These are phyloP conservation scores for Aspergillus cejpii DNA, from an alignment of 2,329 filamentous ascomycete species.

Conservation along the genomic window DNA sequence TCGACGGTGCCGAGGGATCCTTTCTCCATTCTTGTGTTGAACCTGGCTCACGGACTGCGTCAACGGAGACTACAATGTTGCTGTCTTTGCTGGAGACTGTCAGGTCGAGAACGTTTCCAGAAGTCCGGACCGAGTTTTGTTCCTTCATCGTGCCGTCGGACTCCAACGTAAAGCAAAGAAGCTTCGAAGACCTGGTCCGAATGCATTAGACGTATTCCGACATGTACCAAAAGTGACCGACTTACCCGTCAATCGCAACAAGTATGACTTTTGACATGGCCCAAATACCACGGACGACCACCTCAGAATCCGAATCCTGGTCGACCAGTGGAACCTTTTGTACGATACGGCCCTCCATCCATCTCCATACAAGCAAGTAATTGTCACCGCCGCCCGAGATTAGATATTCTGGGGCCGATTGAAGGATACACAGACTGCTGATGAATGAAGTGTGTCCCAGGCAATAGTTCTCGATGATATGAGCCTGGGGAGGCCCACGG, in stretches of 20 bases:
- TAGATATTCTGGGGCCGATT: constrained; percentile 53
- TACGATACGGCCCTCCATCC: constrained; percentile 46
- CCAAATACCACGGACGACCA: constrained; percentile 51
- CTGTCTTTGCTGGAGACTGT: constrained; percentile 25
- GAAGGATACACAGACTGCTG: constrained; percentile 63
- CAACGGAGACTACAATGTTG: constrained; percentile 47
- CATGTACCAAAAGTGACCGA: constrained; percentile 4
- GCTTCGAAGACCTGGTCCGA: constrained; percentile 54
- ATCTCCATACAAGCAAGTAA: constrained; percentile 74
- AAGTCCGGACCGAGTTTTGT: constrained; percentile 48
- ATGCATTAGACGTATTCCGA: constrained; percentile 31
- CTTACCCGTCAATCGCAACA: constrained; percentile 56
- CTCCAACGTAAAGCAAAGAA: constrained; percentile 60
- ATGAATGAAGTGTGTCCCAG: constrained; percentile 84
- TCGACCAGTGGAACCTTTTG: constrained; percentile 28
- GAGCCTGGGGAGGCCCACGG: constrained; percentile 69
- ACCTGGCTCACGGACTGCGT: constrained; percentile 47
- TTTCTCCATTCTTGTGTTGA: constrained; percentile 42
- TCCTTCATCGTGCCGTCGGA: constrained; percentile 46
- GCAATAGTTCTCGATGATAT: constrained; percentile 85
- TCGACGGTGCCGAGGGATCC: constrained; percentile 14
- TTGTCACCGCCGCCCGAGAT: constrained; percentile 84
- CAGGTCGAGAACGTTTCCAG: constrained; percentile 61
- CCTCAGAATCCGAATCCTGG: constrained; percentile 19
- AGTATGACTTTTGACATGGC: constrained; percentile 37